Evolutionary conservation across 2,329 filamentous ascomycete genomes (phyloP), one percentile per base, ranked within the genome.

Genomic region (Paracoccidioides brasiliensis): DNA sequence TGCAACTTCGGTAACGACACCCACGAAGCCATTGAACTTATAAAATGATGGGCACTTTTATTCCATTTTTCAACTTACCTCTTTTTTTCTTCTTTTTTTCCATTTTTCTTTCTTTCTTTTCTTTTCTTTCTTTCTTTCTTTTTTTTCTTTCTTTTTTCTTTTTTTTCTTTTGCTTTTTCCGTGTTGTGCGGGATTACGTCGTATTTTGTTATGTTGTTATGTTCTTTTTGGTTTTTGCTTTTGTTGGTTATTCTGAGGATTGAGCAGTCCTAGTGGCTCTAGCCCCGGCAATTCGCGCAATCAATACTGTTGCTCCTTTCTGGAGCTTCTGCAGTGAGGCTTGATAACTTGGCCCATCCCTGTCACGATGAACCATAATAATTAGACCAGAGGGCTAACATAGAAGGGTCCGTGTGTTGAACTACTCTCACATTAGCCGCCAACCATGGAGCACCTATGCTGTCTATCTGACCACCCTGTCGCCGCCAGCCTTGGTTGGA

Each of bases 391-490:
- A 63, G 52, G 22, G 58, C 67, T 69, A 67, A 69, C 63, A 46
- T 49, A 56, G 54, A 58, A 43, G 57, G 55, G 58, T 60, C 57
- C 58, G 56, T 62, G 56, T 62, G 57, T 59, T 58, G 52, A 46
- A 46, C 52, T 51, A 42, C 56, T 49, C 55, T 52, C 48, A 14
- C 44, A 49, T 58, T 64, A 95, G 90, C 64, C 88, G 88, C 66
- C 91, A 96, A 69, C 85, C 82, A 51, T 97, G 90, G 90, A 95
- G 86, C 72, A 87, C 88, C 10, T 97, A 96, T 69, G 89, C 91
- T 52, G 83, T 96, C 58, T 88, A 96, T 73, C 77, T 95, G 67
- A 93, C 91, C 32, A 97, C 91, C 14, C 84, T 96, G 66, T 94
- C 89, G 46, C 93, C 90, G 42, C 84, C 94, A 66, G 88, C 90